Base-by-base conservation (phyloP, 345 rosid species). In the Euphorbia lathyris region DNA sequence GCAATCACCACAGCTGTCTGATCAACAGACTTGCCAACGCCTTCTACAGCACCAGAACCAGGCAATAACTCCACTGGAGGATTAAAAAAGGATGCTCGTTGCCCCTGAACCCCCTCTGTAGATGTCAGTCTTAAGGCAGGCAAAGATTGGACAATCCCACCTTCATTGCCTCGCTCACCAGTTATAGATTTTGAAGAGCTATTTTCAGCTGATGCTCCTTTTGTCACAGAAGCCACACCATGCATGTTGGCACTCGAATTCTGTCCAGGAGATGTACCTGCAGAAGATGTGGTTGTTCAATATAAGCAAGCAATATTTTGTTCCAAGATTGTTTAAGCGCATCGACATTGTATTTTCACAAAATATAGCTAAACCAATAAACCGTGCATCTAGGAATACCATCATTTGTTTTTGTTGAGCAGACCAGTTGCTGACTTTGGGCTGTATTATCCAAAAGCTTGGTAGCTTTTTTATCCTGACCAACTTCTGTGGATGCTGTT, bases 321-420 rank as follows among this genome's bases (percentile, higher is more conserved):
- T 38, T 47, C 71, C 65, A 36, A 48, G 42, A 13, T 20, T 27
- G 55, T 50, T 52, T 25, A 10, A 47, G 45, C 36, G 45, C 71
- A 77, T 22, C 67, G 65, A 65, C n/a, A 45, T 34, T 25, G 36
- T 40, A 68, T 12, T n/a, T 61, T 26, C 57, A 74, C 0, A 23
- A 71, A 3, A 13, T 8, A 61, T 65, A 62, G 72, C 84, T 72
- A 80, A 83, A 78, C 77, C 29, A 52, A n/a, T n/a, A n/a, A n/a
- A n/a, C n/a, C n/a, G n/a, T 29, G 6, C 72, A 58, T 73, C 23
- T 23, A 26, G 70, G 36, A 63, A 68, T 40, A 73, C 62, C 57
- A 55, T 65, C 69, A 72, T 67, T 78, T 57, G 12, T 27, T 53
- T 68, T 59, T 43, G 42, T 47, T 55, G 71, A 60, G 61, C 8